phyloP scores from a whole-genome alignment of 73 alveolate species.

The Tetrahymena borealis region DNA sequence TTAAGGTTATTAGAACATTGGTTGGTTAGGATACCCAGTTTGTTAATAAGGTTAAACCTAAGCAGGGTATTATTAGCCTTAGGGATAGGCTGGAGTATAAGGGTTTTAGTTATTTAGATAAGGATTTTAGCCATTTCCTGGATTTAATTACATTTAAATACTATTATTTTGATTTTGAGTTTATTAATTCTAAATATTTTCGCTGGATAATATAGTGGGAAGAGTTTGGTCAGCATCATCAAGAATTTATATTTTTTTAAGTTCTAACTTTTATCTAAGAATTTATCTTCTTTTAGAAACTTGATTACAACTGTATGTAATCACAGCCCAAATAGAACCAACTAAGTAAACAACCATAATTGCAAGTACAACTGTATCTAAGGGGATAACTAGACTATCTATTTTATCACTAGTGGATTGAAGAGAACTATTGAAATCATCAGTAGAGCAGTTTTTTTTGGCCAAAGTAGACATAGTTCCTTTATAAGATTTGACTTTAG shows the following conservation, averaged over 20 bases:
- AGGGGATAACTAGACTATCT: background rate
- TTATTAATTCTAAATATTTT: background rate
- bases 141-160: background rate
- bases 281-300: background rate
- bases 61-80: too few relatives aligned
- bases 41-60: too few relatives aligned
- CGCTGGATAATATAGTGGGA: background rate
- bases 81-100: too few relatives aligned
- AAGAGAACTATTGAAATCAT: background rate
- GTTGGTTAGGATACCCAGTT: too few relatives aligned
- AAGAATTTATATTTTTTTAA: background rate
- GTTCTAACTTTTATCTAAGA: background rate
- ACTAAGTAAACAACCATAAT: background rate
- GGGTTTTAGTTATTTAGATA: background rate
- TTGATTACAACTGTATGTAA: background rate
- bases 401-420: background rate
- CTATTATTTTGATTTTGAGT: background rate
- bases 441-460: background rate
- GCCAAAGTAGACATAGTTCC: background rate
- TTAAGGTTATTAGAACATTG: too few relatives aligned
- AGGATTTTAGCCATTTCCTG: background rate
- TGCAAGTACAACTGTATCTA: background rate
- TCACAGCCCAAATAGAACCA: background rate
- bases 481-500: background rate
- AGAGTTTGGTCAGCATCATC: background rate